Conservation (phyloP, 768 basidiomycete genomes). For the Leccinum aurantiacum region DNA sequence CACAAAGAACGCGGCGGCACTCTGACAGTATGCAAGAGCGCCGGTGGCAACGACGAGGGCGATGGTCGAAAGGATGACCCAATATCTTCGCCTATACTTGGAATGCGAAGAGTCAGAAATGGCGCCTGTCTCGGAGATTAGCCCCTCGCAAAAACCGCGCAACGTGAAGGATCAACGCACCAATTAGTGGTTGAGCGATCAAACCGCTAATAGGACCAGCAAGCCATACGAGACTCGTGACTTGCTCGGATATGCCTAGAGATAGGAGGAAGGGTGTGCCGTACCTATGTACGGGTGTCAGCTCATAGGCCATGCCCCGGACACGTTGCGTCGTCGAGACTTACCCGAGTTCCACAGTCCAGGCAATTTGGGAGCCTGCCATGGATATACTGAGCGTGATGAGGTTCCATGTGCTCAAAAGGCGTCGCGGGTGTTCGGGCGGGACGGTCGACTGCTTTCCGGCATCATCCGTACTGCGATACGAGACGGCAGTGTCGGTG, state of each 20-base stretch:
- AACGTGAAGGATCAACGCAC: constrained; percentile 38
- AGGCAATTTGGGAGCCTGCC: constrained; percentile 92
- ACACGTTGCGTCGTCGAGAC: constrained; percentile 27
- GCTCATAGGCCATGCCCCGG: not conserved
- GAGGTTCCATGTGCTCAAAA: constrained; percentile 61
- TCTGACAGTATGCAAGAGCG: constrained; percentile 79
- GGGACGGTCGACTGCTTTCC: constrained; percentile 22
- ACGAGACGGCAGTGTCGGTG: constrained; percentile 24
- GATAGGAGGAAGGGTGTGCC: constrained; percentile 91
- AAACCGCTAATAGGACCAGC: constrained; percentile 94
- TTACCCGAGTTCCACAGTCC: constrained; percentile 94
- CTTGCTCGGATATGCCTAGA: constrained; percentile 79
- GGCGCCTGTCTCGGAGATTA: constrained; percentile 57
- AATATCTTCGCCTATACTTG: constrained; percentile 87
- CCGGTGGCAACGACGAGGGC: constrained; percentile 79
- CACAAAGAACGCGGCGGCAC: constrained; percentile 70
- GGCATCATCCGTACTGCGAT: constrained; percentile 34
- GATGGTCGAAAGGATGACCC: constrained; percentile 86
- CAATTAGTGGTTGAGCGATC: constrained; percentile 96
- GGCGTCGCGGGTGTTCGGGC: constrained; percentile 28
- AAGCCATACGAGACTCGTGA: constrained; percentile 94
- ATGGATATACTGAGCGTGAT: constrained; percentile 86
- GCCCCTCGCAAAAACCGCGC: not conserved
- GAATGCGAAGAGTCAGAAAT: constrained; percentile 93
- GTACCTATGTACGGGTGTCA: constrained; percentile 53